These are phyloP conservation scores for Pleodorina starrii DNA, from an alignment of 139 green algal genomes.

Conservation along the genomic window DNA sequence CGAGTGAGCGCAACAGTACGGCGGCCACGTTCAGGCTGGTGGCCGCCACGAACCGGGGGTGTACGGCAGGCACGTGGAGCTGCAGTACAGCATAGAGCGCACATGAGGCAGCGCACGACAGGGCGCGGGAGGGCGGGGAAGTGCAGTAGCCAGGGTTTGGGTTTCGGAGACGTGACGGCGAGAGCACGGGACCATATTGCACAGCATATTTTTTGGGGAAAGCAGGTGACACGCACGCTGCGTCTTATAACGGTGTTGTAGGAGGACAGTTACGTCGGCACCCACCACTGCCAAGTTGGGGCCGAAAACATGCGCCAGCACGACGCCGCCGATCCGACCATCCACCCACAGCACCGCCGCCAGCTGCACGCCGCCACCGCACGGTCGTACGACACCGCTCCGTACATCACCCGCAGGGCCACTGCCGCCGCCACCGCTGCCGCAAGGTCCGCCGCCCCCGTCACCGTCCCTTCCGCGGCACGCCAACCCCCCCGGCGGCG, in stretches of 20 bases:
- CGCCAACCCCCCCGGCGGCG: not conserved
- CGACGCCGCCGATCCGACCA: not conserved
- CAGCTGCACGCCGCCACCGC: not conserved
- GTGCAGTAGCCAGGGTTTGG: too few species aligned
- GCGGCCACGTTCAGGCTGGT: not conserved
- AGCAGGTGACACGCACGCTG: too few species aligned
- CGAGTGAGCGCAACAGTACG: not conserved
- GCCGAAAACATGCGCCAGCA: slow-evolving; percentile 15
- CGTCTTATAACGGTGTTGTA: too few species aligned
- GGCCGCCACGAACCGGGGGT: not conserved
- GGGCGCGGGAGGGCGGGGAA: too few species aligned
- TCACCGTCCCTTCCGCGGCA: not conserved
- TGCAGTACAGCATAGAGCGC: not conserved
- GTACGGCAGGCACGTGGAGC: slow-evolving; percentile 21
- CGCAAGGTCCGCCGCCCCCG: not conserved
- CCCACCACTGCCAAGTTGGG: not conserved
- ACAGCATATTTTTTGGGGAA: too few species aligned
- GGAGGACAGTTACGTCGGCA: not conserved
- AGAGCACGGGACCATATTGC: too few species aligned
- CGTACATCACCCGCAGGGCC: too few species aligned
- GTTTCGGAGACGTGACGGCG: too few species aligned
- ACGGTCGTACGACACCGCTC: too few species aligned
- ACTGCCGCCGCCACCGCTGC: not conserved
- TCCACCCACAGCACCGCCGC: slow-evolving; percentile 31
- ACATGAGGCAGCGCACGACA: too few species aligned